Conservation (phyloP, 768 basidiomycete genomes). For the Naganishia kalamii region DNA sequence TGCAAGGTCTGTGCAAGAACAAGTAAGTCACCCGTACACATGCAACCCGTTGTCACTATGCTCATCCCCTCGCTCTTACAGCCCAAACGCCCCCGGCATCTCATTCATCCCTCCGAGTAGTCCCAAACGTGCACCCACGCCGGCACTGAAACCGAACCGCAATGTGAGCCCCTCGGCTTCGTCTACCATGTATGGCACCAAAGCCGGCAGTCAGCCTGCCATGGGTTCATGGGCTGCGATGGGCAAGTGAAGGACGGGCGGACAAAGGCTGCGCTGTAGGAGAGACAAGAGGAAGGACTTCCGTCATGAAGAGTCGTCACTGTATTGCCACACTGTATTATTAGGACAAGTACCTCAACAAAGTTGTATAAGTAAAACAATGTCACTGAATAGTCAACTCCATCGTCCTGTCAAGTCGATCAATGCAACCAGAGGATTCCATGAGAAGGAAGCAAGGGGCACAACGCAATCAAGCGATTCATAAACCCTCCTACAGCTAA, state of each 20-base stretch:
- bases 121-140: constrained; percentile 15
- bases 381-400: neutral
- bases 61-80: neutral
- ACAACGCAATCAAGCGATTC: neutral
- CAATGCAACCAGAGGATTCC: neutral
- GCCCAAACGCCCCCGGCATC: constrained; percentile 20
- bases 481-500: too few relatives aligned
- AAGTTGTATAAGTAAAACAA: neutral
- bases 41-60: neutral
- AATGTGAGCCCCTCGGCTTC: constrained; percentile 14
- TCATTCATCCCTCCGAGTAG: constrained; percentile 22
- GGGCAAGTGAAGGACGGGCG: constrained; percentile 1
- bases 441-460: neutral
- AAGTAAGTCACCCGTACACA: neutral
- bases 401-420: neutral
- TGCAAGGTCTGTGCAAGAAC: constrained; percentile 23
- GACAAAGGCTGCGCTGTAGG: neutral
- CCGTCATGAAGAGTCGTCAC: neutral
- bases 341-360: neutral
- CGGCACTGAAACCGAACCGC: constrained; percentile 21
- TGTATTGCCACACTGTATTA: constrained; percentile 1
- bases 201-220: neutral
- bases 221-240: constrained; percentile 4
- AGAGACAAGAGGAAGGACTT: neutral
- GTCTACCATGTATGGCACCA: constrained; percentile 6